Evolutionary conservation across 768 basidiomycete species (phyloP).

Genomic region (Lactarius evosmus): DNA sequence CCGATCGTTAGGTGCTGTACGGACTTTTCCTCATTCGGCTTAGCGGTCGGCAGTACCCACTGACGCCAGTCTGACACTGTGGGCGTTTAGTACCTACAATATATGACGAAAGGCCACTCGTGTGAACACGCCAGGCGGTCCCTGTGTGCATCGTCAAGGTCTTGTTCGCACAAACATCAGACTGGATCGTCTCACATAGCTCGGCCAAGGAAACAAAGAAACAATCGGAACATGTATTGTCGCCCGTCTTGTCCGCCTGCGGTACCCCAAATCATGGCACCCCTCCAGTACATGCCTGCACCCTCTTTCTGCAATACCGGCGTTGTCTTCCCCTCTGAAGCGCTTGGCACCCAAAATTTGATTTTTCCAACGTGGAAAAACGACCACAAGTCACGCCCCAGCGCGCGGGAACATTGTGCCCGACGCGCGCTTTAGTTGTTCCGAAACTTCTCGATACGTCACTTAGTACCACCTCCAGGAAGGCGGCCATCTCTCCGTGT

Average conservation of each 20-base stretch:
- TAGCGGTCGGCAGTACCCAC: background rate
- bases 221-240: background rate
- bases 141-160: background rate
- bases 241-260: background rate
- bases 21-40: constrained; percentile 12
- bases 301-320: background rate
- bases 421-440: background rate
- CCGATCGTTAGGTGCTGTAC: background rate
- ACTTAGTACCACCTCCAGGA: background rate
- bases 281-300: background rate
- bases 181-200: background rate
- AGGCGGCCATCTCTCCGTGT: background rate
- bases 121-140: background rate
- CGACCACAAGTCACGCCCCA: background rate
- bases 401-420: background rate
- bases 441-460: too few relatives aligned
- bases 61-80: background rate
- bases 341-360: background rate
- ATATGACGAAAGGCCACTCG: constrained; percentile 9
- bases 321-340: background rate
- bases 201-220: background rate
- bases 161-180: background rate
- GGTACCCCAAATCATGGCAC: background rate
- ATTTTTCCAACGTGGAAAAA: background rate
- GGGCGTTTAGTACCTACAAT: background rate